Conservation (phyloP, 2,329 filamentous ascomycete genomes). For the Nemania abortiva region DNA sequence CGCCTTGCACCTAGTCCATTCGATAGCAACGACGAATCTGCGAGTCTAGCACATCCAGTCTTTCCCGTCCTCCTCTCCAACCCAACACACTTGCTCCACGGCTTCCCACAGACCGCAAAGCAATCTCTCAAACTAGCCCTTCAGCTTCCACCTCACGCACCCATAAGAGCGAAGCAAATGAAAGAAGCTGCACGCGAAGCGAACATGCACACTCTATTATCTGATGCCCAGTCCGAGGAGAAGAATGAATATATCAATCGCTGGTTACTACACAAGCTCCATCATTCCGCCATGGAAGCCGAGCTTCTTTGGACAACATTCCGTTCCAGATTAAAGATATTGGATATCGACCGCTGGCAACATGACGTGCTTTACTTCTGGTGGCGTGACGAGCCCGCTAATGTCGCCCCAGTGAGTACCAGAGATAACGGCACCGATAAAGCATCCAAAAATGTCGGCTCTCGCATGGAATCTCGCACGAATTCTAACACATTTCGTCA, state of each 20-base stretch:
- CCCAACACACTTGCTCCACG: slow-evolving; percentile 59
- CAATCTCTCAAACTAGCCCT: slow-evolving; percentile 57
- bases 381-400: slow-evolving; percentile 54
- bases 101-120: slow-evolving; percentile 56
- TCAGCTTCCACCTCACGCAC: slow-evolving; percentile 53
- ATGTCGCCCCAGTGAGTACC: slow-evolving; percentile 36
- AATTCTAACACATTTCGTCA: slow-evolving; percentile 31
- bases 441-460: slow-evolving; percentile 38
- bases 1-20: slow-evolving; percentile 52
- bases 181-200: slow-evolving; percentile 61
- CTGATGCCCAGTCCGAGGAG: slow-evolving; percentile 49
- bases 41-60: slow-evolving; percentile 54
- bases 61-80: slow-evolving; percentile 64
- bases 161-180: slow-evolving; percentile 53
- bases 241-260: slow-evolving; percentile 63
- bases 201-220: slow-evolving; percentile 60
- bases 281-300: slow-evolving; percentile 60
- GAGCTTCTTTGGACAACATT: slow-evolving; percentile 58
- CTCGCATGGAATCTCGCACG: not conserved
- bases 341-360: slow-evolving; percentile 57
- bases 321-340: slow-evolving; percentile 49
- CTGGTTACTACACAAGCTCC: slow-evolving; percentile 66
- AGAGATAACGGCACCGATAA: slow-evolving; percentile 40
- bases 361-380: slow-evolving; percentile 57
- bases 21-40: slow-evolving; percentile 39